These are phyloP conservation scores for Didymella glomerata DNA, from an alignment of 2,329 filamentous ascomycete species.

Conservation along the genomic window DNA sequence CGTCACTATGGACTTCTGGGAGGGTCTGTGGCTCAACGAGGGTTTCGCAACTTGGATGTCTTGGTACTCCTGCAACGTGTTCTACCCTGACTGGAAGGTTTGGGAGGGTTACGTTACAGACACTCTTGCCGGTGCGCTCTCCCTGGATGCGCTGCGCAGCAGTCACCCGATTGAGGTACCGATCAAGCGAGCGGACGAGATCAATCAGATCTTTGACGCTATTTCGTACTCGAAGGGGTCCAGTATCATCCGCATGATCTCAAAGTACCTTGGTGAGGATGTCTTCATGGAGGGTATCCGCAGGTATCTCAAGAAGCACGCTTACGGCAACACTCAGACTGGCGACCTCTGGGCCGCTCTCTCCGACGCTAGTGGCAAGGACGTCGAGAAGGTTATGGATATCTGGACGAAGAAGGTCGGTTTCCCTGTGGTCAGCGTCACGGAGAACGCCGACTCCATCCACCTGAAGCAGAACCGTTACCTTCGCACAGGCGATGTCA, in stretches of 20 bases:
- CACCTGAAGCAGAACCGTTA: slow-evolving; percentile 95
- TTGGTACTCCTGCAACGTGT: slow-evolving; percentile 91
- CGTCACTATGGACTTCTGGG: slow-evolving; percentile 99
- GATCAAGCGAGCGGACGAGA: slow-evolving; percentile 92
- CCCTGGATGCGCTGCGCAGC: slow-evolving; percentile 88
- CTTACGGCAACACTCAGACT: slow-evolving; percentile 94
- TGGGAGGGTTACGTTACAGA: slow-evolving; percentile 96
- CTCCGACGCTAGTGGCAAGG: slow-evolving; percentile 87
- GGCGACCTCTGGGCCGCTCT: slow-evolving; percentile 90
- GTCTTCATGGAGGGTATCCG: slow-evolving; percentile 91
- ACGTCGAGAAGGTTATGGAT: slow-evolving; percentile 88
- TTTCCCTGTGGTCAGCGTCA: slow-evolving; percentile 88
- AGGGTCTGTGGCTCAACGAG: slow-evolving; percentile 95
- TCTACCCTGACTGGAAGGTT: slow-evolving; percentile 98
- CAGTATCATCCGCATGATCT: slow-evolving; percentile 96
- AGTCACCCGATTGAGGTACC: slow-evolving; percentile 97
- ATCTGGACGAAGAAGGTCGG: slow-evolving; percentile 98
- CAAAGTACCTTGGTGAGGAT: slow-evolving; percentile 92
- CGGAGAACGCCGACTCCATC: slow-evolving; percentile 76
- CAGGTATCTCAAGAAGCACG: slow-evolving; percentile 91
- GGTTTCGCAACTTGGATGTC: slow-evolving; percentile 94
- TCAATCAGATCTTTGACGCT: slow-evolving; percentile 97
- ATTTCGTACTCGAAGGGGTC: slow-evolving; percentile 98
- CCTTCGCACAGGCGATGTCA: slow-evolving; percentile 89
- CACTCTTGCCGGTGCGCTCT: slow-evolving; percentile 85